Evolutionary conservation across 179 eudicot species (phyloP).

Genomic region (Silene noctiflora): DNA sequence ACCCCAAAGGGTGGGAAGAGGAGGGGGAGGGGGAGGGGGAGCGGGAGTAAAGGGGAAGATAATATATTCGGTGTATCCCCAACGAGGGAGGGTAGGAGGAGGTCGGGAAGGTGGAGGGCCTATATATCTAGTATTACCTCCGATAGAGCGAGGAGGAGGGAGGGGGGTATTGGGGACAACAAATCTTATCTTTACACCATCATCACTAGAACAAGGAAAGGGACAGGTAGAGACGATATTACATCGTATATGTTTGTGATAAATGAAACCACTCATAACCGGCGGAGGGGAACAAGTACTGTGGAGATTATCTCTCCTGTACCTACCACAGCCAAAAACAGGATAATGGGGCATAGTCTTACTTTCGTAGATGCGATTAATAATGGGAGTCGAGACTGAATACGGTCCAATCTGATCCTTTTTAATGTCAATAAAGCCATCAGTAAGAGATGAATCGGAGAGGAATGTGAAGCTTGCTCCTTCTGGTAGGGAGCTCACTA

Average conservation of each 20-base stretch:
- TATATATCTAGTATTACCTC: neutral
- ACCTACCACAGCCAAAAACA: no score
- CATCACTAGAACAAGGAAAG: neutral
- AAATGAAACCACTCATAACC: no score
- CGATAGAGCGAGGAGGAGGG: neutral
- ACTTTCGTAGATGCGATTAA: no score
- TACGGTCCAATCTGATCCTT: constrained; percentile 36
- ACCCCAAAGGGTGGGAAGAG: neutral
- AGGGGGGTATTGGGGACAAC: no score
- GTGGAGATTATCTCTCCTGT: no score
- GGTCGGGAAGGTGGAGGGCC: neutral
- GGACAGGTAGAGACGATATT: neutral
- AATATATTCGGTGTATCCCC: neutral
- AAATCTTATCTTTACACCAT: no score
- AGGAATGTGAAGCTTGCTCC: constrained; percentile 57
- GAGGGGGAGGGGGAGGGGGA: neutral
- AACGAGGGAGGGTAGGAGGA: neutral
- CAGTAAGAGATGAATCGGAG: constrained; percentile 59
- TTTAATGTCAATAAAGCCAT: constrained; percentile 48
- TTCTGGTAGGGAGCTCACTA: constrained; percentile 50
- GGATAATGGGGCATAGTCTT: no score
- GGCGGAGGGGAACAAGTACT: no score
- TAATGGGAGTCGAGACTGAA: no score
- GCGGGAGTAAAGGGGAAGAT: neutral
- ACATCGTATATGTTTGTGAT: no score